These are phyloP conservation scores for Knoxia roxburghii DNA, from an alignment of 257 asterid genomes.

Conservation along the genomic window DNA sequence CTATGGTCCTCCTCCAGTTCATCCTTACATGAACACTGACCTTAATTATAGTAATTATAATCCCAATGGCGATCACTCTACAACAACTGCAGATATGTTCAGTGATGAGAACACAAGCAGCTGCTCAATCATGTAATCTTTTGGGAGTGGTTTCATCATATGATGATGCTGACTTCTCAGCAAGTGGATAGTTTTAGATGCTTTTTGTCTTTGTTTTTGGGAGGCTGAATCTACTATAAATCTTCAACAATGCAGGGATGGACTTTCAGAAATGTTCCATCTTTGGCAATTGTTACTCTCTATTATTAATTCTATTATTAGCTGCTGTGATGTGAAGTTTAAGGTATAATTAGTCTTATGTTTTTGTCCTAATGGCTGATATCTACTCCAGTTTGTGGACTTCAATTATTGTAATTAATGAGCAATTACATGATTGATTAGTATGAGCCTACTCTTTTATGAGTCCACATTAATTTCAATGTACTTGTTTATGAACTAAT, in stretches of 20 bases:
- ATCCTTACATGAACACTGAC: slow-evolving; percentile 18
- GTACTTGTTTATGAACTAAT: no score
- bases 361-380: not conserved
- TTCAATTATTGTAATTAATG: slow-evolving; percentile 6
- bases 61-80: slow-evolving; percentile 22
- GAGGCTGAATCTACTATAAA: not conserved
- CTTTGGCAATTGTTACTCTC: no score
- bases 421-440: not conserved
- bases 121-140: slow-evolving; percentile 56
- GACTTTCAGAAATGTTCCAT: no score
- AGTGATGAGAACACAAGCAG: slow-evolving; percentile 60
- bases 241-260: not conserved
- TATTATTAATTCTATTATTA: no score
- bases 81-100: slow-evolving; percentile 37
- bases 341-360: no score
- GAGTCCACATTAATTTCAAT: no score
- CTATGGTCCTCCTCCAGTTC: slow-evolving; percentile 18
- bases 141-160: not conserved
- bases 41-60: slow-evolving; percentile 16
- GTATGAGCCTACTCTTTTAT: no score
- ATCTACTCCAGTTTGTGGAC: no score
- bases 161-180: not conserved
- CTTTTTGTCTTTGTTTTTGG: not conserved
- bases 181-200: not conserved
- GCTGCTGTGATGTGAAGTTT: no score